phyloP scores from a whole-genome alignment of 176 grass and related monocot species.

The Carex kokanica region DNA sequence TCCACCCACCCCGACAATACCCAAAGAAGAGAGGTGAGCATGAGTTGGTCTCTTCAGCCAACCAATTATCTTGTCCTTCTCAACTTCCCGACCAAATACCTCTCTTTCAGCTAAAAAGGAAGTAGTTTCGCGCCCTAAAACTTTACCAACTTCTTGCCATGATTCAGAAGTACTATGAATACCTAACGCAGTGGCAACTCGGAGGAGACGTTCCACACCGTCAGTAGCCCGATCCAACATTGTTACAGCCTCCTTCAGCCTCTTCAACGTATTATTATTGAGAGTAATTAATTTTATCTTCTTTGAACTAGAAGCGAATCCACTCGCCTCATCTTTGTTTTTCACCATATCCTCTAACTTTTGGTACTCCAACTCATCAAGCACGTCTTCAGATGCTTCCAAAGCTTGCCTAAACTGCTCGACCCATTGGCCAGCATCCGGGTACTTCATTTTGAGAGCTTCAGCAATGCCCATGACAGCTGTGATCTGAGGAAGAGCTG shows the following conservation, averaged over 20 bases:
- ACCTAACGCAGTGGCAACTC: too few relatives aligned
- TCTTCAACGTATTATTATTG: background rate
- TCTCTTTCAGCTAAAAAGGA: background rate
- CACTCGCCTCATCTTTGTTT: background rate
- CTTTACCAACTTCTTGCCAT: too few relatives aligned
- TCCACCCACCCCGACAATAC: too few relatives aligned
- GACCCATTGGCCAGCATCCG: background rate
- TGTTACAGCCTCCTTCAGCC: background rate
- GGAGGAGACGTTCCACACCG: background rate
- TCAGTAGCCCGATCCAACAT: background rate
- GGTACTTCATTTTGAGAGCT: background rate
- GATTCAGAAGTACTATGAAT: background rate
- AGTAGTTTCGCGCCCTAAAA: background rate
- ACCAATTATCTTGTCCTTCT: background rate
- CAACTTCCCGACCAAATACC: slow-evolving; percentile 2
- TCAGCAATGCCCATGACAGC: background rate
- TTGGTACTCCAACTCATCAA: background rate
- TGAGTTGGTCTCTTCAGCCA: too few relatives aligned
- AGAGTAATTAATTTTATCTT: background rate
- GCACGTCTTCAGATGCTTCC: slow-evolving; percentile 27
- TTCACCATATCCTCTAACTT: background rate
- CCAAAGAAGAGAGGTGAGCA: too few relatives aligned
- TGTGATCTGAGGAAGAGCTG: background rate
- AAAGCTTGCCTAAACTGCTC: background rate
- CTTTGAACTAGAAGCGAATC: background rate